Evolutionary conservation across 169 alveolate species (phyloP), one percentile per base, ranked within the genome.

Genomic region (Theileria annulata): DNA sequence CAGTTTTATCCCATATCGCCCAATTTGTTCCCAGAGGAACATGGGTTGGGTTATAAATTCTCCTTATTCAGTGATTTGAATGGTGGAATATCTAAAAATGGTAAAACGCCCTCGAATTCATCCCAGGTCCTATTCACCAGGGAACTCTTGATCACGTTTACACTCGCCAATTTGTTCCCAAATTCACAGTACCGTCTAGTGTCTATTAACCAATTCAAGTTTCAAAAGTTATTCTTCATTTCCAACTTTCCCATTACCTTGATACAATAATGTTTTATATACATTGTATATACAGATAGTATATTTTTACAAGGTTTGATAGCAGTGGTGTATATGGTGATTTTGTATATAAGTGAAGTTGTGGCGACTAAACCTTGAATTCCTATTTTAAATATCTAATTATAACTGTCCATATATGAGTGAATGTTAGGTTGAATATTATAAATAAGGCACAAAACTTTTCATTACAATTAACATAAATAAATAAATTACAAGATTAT

Each of bases 41-140:
- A 17, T 42, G 54, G 48, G 0, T 59, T 31, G 35, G 48, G 35
- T 23, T 80, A 66, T 49, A 77, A 71, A 19, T 60, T 71, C 21
- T 37, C 64, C 25, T 54, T 80, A 2, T 80, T 58, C 71, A 80
- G 87, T 27, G 87, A 80, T 51, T 23, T 80, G 56, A 71, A 80
- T 30, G 87, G 87, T 8, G 87, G 87, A 0, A 19, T 37, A 35
- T 80, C 87, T 9, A 80, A 80, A 27, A 72, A 49, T 10, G 87
- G 87, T 10, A 54, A 77, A 12, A 30, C 60, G 49, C 71, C 69
- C 23, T 80, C 87, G 2, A 77, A 74, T 21, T 35, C 87, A 21
- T 80, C 87, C 6, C 75, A 71, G 0, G n/a, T 59, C 33, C 66
- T 80, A 13, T 80, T 72, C 77, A 37, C 56, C 54, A 62, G 59